phyloP scores from a whole-genome alignment of 768 basidiomycete genomes.

The Lactifluus volemus region DNA sequence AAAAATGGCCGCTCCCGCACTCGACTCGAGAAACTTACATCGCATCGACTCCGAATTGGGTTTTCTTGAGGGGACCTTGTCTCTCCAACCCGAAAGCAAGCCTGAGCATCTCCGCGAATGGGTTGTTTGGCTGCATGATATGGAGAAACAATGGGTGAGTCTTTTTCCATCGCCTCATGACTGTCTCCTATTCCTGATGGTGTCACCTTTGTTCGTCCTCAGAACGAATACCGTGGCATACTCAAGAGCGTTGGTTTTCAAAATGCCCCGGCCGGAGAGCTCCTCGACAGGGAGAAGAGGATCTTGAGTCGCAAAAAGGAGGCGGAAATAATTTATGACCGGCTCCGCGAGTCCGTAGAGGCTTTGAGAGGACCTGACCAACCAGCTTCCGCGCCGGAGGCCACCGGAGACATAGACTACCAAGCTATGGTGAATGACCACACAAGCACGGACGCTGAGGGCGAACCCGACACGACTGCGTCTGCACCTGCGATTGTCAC shows the following conservation, averaged over 20 bases:
- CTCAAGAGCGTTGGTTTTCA: constrained; percentile 14
- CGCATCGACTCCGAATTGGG: constrained; percentile 13
- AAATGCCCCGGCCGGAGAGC: constrained; percentile 12
- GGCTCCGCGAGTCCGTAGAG: constrained; percentile 5
- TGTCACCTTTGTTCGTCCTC: not conserved
- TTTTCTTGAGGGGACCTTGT: constrained; percentile 7
- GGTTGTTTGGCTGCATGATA: constrained; percentile 9
- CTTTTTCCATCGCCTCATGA: not conserved
- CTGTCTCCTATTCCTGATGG: not conserved
- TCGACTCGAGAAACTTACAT: constrained; percentile 11
- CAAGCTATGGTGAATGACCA: constrained; percentile 10
- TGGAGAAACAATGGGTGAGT: constrained; percentile 17
- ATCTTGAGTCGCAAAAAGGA: constrained; percentile 12
- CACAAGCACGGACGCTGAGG: constrained; percentile 13
- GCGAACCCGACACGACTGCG: constrained; percentile 13
- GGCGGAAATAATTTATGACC: constrained; percentile 7
- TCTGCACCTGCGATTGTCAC: not conserved
- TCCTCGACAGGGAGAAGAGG: constrained; percentile 6
- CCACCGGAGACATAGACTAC: constrained; percentile 5
- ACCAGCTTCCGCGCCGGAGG: not conserved
- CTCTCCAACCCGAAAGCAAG: constrained; percentile 7
- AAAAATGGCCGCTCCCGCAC: constrained; percentile 11
- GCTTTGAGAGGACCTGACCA: not conserved
- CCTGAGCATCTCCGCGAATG: constrained; percentile 13
- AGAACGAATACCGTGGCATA: constrained; percentile 12